Conservation (phyloP, 2,329 filamentous ascomycete species). For the Oidium heveae region DNA sequence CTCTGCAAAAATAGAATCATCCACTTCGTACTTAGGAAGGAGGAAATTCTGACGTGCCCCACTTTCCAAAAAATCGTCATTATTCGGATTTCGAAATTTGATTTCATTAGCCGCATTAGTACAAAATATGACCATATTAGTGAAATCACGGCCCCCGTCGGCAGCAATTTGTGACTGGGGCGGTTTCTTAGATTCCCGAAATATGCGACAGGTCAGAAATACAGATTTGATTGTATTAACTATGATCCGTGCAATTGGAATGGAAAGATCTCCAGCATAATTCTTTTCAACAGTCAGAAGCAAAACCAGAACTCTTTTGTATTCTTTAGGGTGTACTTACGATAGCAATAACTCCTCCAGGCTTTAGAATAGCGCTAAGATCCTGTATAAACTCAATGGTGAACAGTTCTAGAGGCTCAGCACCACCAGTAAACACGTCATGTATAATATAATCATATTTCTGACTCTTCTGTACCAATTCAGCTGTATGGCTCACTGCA, state of each 20-base stretch:
- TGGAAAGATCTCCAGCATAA: conserved; percentile 69
- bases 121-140: conserved; percentile 94
- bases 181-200: conserved; percentile 44
- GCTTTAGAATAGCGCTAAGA: conserved; percentile 44
- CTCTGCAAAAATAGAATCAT: conserved; percentile 7
- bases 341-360: conserved; percentile 67
- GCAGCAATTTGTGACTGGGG: conserved; percentile 22
- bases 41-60: conserved; percentile 44
- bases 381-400: conserved; percentile 60
- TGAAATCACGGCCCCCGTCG: conserved; percentile 39
- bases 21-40: conserved; percentile 45
- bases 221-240: conserved; percentile 59
- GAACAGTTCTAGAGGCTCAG: conserved; percentile 72
- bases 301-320: conserved; percentile 1
- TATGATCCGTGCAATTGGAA: conserved; percentile 52
- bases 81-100: conserved; percentile 38
- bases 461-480: conserved; percentile 17
- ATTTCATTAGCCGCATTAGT: conserved; percentile 16
- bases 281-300: conserved; percentile 29
- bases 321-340: conserved; percentile 21
- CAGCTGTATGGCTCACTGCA: conserved; percentile 42
- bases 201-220: conserved; percentile 79
- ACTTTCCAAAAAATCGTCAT: conserved; percentile 47
- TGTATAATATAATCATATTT: conserved; percentile 84
- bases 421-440: conserved; percentile 92